Percentiles rank a stretch among this genome's conserved stretches.
Conservation (phyloP, 2,329 filamentous ascomycete genomes). For the Dissoconium aciculare region DNA sequence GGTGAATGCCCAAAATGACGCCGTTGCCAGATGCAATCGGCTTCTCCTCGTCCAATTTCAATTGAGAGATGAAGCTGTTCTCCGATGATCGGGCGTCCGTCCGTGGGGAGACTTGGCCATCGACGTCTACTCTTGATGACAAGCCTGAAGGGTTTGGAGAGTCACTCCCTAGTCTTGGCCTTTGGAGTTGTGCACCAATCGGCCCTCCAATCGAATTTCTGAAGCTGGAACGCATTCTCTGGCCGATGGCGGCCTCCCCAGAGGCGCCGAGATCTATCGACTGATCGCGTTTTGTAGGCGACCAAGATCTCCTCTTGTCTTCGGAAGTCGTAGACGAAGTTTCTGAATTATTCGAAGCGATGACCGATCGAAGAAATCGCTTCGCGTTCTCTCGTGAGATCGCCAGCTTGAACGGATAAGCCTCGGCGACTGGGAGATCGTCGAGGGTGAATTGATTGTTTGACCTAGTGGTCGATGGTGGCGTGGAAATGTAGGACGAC, state of each 20-base stretch:
- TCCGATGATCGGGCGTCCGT: conserved; percentile 10
- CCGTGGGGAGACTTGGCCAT: conserved; percentile 9
- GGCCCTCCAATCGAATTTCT: conserved; percentile 28
- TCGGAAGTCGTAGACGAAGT: conserved; percentile 8
- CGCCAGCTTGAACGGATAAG: conserved; percentile 34
- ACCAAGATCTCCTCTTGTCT: conserved; percentile 21
- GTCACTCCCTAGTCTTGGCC: conserved; percentile 29
- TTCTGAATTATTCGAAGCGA: conserved; percentile 13
- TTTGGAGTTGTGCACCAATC: conserved; percentile 24
- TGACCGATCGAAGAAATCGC: conserved; percentile 35
- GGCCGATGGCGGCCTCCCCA: not conserved
- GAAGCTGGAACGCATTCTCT: conserved; percentile 12
- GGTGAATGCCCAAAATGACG: conserved; percentile 54
- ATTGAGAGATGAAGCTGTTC: conserved; percentile 15
- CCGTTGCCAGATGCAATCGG: conserved; percentile 67
- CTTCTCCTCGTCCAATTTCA: conserved; percentile 38
- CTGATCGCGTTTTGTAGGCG: conserved; percentile 14
- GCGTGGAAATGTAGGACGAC: no score
- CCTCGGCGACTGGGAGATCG: no score
- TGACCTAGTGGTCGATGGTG: no score
- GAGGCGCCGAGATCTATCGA: conserved; percentile 8
- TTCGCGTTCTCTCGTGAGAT: conserved; percentile 35
- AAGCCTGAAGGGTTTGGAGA: conserved; percentile 23
- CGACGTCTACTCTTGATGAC: conserved; percentile 6
- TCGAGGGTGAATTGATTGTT: no score